phyloP scores from a whole-genome alignment of 1,139 yeast species.

The Entelexis paramagnoliae region DNA sequence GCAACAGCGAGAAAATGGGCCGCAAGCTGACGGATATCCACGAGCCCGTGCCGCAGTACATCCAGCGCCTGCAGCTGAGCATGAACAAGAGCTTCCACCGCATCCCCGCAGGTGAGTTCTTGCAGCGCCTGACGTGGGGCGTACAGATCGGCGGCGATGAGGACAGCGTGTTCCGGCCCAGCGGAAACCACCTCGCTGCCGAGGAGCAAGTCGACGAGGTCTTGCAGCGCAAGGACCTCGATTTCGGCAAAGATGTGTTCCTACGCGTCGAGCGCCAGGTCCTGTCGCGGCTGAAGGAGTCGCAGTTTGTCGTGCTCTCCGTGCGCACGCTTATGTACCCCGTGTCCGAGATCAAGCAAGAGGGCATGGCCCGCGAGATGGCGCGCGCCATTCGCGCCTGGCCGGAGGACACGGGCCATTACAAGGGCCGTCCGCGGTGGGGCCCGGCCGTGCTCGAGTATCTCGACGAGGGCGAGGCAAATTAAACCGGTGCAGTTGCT shows the following conservation, averaged over 20 bases:
- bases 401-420: constrained; percentile 48
- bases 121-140: constrained; percentile 53
- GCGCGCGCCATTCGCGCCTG: constrained; percentile 49
- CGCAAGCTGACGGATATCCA: constrained; percentile 38
- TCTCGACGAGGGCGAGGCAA: constrained; percentile 11
- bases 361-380: constrained; percentile 39
- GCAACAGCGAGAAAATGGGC: constrained; percentile 47
- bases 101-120: constrained; percentile 44
- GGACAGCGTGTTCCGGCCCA: constrained; percentile 41
- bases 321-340: constrained; percentile 60
- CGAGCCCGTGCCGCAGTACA: constrained; percentile 54
- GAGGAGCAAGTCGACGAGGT: constrained; percentile 29
- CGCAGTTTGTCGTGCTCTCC: constrained; percentile 47
- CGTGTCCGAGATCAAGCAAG: constrained; percentile 43
- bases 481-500: no score
- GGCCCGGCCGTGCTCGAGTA: constrained; percentile 50
- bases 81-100: constrained; percentile 54
- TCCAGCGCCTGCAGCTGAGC: constrained; percentile 43
- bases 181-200: constrained; percentile 39
- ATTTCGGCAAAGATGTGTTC: constrained; percentile 44
- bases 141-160: constrained; percentile 35
- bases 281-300: constrained; percentile 47
- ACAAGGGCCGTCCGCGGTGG: constrained; percentile 54
- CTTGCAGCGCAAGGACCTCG: constrained; percentile 38
- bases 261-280: constrained; percentile 55